Base-by-base conservation (phyloP, 768 basidiomycete species). In the Leccinum obscurum region DNA sequence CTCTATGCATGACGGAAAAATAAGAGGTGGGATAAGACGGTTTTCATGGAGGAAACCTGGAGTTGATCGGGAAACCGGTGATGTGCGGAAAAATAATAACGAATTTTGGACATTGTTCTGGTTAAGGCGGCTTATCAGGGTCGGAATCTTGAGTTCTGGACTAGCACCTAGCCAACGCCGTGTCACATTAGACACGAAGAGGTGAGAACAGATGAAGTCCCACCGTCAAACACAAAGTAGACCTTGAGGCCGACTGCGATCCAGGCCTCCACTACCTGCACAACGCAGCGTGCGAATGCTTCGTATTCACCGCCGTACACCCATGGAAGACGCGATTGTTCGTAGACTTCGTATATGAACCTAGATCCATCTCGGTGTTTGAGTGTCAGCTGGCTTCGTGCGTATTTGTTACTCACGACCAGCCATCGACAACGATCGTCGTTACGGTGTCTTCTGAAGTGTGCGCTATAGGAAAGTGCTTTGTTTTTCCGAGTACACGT, bases 201-300 rank as follows among this genome's bases (percentile, higher is more conserved):
- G 9, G 22, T 3, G 46, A 22, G 6, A 13, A 17, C 50, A 76
- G 81, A 58, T 63, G 24, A 15, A 44, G 1, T 49, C 66, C 15
- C 52, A 93, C 92, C 92, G 69, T 94, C 92, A 65, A 94, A 93
- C 6, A 93, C 92, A 65, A 94, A 89, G 66, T 84, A 79, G 6
- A 91, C 75, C 55, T 77, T 76, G 41, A 92, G 70, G 22, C 90
- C 88, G 10, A 90, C 77, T 26, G 77, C 74, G 50, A 88, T 78
- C 92, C 90, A 93, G 13, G 87, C 85, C 60, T 80, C 70, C 13
- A 89, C 83, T 15, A 87, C 81, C 52, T 64, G 72, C 49, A 68
- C 71, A 4, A 89, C 78, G 17, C 83, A 72, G n/a, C 70, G 66
- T 8, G 74, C 71, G 62, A 91, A 88, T 56, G 79, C 79, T 2